phyloP scores from a whole-genome alignment of 2,329 filamentous ascomycete species.

The Gremmenia infestans region DNA sequence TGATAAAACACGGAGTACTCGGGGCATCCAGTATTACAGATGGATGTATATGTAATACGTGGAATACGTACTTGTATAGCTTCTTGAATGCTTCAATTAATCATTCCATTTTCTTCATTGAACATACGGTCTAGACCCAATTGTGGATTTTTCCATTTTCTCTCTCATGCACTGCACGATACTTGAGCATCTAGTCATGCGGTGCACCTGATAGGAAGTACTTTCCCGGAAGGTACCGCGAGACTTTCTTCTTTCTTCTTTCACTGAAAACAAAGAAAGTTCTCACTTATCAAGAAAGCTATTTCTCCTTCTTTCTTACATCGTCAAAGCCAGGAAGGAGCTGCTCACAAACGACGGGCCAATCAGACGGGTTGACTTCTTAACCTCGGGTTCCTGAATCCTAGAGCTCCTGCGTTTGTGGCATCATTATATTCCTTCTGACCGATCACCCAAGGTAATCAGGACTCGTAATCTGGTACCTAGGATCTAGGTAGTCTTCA shows the following conservation, averaged over 20 bases:
- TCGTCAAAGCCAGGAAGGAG: background rate
- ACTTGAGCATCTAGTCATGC: background rate
- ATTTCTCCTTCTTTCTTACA: background rate
- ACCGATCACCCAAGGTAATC: background rate
- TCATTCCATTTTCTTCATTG: background rate
- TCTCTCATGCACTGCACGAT: background rate
- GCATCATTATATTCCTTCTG: background rate
- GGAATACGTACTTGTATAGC: background rate
- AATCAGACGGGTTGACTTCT: background rate
- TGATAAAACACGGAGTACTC: background rate
- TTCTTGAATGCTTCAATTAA: background rate
- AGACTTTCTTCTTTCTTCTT: background rate
- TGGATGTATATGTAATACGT: too few relatives aligned
- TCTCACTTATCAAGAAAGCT: too few relatives aligned
- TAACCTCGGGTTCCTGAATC: constrained; percentile 8
- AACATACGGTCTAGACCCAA: background rate
- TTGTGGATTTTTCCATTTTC: background rate
- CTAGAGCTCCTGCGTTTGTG: too few relatives aligned
- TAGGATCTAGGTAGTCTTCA: background rate
- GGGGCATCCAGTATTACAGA: too few relatives aligned
- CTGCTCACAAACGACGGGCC: background rate
- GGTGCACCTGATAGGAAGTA: background rate
- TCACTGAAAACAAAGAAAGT: background rate
- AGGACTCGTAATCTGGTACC: background rate
- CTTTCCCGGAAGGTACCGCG: background rate